These are phyloP conservation scores for Penicillium paxilli DNA, from an alignment of 495 filamentous ascomycete species.

Conservation along the genomic window DNA sequence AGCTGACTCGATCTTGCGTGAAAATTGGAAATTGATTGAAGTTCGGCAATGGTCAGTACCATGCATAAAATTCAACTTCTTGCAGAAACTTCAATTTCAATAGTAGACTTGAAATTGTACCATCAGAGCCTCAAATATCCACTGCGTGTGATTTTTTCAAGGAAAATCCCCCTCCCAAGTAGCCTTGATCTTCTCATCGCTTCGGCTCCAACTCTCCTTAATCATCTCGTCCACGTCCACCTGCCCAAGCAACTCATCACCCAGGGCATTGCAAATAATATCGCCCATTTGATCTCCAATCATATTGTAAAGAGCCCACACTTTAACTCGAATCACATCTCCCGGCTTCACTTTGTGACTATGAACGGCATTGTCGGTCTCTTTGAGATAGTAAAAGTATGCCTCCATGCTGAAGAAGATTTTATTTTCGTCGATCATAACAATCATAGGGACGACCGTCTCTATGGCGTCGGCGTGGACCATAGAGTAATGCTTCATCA, in stretches of 20 bases:
- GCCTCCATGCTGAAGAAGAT: conserved; percentile 8
- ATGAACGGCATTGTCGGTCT: conserved; percentile 3
- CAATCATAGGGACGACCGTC: conserved; percentile 7
- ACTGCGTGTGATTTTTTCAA: too few species aligned
- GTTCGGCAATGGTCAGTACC: too few species aligned
- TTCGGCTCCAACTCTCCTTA: conserved; percentile 5
- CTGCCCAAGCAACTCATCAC: conserved; percentile 3
- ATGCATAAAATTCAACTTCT: too few species aligned
- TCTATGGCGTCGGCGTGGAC: conserved; percentile 3
- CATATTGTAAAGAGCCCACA: conserved; percentile 9
- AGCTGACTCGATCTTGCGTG: too few species aligned
- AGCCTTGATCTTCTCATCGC: conserved; percentile 5
- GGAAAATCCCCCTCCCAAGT: too few species aligned
- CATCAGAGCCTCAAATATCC: too few species aligned
- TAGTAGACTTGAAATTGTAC: too few species aligned
- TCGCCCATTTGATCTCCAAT: conserved; percentile 1
- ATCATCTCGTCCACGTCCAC: conserved; percentile 2
- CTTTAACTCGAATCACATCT: conserved; percentile 11
- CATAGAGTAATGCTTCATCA: conserved; percentile 5
- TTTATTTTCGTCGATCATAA: background rate
- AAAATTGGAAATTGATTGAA: too few species aligned
- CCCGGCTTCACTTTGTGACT: conserved; percentile 6
- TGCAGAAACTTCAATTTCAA: too few species aligned
- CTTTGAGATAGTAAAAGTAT: conserved; percentile 1
- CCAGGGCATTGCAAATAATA: conserved; percentile 4